Evolutionary conservation across 2,329 filamentous ascomycete species (phyloP).

Genomic region (Aphanocladium album): DNA sequence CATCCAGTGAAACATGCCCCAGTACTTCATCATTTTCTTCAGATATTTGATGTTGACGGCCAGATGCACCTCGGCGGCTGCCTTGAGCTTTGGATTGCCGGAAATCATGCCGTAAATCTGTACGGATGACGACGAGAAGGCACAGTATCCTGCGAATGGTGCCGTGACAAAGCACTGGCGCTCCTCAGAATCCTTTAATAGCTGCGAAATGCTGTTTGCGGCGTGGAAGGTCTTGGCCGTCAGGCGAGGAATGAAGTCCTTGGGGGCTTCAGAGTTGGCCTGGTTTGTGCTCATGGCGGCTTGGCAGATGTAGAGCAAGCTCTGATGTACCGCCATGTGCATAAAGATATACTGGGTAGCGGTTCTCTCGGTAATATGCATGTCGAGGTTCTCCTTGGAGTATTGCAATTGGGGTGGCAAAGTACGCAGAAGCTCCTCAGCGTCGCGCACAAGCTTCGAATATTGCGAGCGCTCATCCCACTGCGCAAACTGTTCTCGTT

Average conservation of each 20-base stretch:
- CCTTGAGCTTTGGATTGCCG: constrained; percentile 70
- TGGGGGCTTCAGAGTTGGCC: constrained; percentile 65
- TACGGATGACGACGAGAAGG: constrained; percentile 89
- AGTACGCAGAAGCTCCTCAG: constrained; percentile 62
- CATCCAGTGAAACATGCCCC: constrained; percentile 98
- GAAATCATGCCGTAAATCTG: constrained; percentile 91
- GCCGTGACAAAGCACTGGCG: constrained; percentile 67
- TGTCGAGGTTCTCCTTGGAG: constrained; percentile 73
- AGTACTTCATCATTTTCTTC: constrained; percentile 92
- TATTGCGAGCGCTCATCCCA: constrained; percentile 82
- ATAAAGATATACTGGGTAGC: constrained; percentile 91
- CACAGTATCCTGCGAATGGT: constrained; percentile 91
- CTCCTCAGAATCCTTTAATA: constrained; percentile 75
- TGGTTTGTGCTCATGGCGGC: constrained; percentile 70
- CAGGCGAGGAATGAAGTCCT: constrained; percentile 70
- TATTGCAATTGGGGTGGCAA: constrained; percentile 72
- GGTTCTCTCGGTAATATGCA: constrained; percentile 77
- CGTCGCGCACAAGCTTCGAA: constrained; percentile 61
- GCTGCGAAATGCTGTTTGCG: constrained; percentile 78
- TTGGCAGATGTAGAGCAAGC: constrained; percentile 82
- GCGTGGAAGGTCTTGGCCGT: constrained; percentile 73
- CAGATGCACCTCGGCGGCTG: constrained; percentile 75
- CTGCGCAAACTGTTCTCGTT: constrained; percentile 69
- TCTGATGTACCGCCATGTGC: constrained; percentile 86
- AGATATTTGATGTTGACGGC: constrained; percentile 86